Percentiles rank a stretch among this genome's conserved stretches.
Evolutionary conservation across 805 yeast genomes (phyloP).

Genomic region (Maudiozyma turicensis): DNA sequence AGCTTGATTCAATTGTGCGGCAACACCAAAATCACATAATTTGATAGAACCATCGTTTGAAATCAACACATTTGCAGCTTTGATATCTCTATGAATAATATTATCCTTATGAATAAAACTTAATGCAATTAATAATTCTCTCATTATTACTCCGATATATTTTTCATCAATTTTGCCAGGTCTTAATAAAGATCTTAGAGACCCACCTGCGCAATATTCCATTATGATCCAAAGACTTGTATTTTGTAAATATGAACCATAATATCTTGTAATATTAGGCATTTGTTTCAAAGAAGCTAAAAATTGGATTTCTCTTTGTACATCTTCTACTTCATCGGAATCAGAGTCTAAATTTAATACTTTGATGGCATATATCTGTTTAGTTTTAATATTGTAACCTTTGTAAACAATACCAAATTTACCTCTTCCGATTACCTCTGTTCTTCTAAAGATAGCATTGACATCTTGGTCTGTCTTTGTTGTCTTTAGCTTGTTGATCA

Average conservation of each 20-base stretch:
- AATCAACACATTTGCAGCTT: constrained; percentile 90
- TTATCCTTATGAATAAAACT: constrained; percentile 78
- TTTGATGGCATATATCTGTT: constrained; percentile 83
- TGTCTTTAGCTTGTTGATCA: background rate
- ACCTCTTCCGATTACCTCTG: constrained; percentile 91
- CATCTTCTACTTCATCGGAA: constrained; percentile 90
- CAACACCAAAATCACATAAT: constrained; percentile 96
- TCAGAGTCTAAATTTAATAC: constrained; percentile 86
- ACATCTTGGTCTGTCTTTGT: constrained; percentile 15
- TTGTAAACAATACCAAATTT: constrained; percentile 95
- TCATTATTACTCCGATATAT: constrained; percentile 69
- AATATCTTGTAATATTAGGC: constrained; percentile 89
- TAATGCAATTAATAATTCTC: constrained; percentile 74
- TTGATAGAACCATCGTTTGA: constrained; percentile 84
- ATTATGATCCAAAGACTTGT: constrained; percentile 94
- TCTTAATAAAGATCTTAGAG: constrained; percentile 71
- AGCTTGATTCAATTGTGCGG: constrained; percentile 77
- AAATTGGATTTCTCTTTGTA: constrained; percentile 85
- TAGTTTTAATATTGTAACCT: constrained; percentile 61
- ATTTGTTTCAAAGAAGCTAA: constrained; percentile 70
- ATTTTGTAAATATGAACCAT: constrained; percentile 78
- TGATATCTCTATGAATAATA: constrained; percentile 91
- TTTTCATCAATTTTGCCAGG: constrained; percentile 86
- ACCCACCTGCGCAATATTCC: constrained; percentile 97
- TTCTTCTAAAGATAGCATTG: constrained; percentile 50